These are phyloP conservation scores for Dictyostelium firmibasis DNA, from an alignment of 78 protist species.

Conservation along the genomic window DNA sequence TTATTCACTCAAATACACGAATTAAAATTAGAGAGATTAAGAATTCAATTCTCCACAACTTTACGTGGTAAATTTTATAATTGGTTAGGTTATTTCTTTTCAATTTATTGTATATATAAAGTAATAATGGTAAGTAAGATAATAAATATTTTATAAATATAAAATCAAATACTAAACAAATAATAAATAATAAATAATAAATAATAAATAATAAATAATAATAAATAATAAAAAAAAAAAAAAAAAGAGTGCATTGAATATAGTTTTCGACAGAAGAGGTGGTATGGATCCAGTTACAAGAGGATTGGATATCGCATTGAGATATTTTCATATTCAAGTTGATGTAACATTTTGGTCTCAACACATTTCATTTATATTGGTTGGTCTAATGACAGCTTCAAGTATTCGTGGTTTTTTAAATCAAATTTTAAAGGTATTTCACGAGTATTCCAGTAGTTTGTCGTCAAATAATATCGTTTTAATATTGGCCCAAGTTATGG, in stretches of 20 bases:
- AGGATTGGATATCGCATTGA: conserved; percentile 57
- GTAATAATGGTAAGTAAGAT: conserved; percentile 82
- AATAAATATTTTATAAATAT: background rate
- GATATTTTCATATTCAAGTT: conserved; percentile 76
- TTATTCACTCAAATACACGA: conserved; percentile 84
- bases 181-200: background rate
- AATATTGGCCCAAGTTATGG: conserved; percentile 90
- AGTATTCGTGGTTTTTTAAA: conserved; percentile 91
- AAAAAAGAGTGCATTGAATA: conserved; percentile 79
- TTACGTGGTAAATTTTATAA: conserved; percentile 83
- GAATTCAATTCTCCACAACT: conserved; percentile 78
- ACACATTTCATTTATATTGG: conserved; percentile 78
- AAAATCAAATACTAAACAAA: no score
- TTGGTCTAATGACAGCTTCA: conserved; percentile 88
- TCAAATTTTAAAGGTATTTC: conserved; percentile 84
- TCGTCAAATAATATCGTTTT: conserved; percentile 84
- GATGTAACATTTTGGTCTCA: conserved; percentile 91
- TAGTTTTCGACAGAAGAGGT: conserved; percentile 81
- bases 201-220: background rate
- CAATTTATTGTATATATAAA: conserved; percentile 90
- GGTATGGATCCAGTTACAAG: conserved; percentile 88
- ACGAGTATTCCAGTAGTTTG: conserved; percentile 72
- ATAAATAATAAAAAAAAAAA: background rate
- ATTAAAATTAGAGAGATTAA: conserved; percentile 62
- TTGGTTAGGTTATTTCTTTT: conserved; percentile 85